Conservation (phyloP, 2,329 filamentous ascomycete species). For the Curvularia sp. region DNA sequence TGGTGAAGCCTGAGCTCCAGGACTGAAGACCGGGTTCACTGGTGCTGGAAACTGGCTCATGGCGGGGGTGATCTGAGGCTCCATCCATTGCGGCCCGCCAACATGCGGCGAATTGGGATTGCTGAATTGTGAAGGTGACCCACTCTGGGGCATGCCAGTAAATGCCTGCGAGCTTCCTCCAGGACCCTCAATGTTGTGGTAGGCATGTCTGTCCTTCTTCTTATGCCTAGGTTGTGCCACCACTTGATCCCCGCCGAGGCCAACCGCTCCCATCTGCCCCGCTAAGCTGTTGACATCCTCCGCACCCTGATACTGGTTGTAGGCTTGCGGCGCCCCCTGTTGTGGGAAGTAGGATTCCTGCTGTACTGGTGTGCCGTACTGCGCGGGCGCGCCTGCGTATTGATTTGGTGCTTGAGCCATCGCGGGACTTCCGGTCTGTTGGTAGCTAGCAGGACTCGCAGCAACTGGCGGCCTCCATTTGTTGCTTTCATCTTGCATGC, state of each 20-base stretch:
- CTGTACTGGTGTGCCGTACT: conserved; percentile 37
- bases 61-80: conserved; percentile 53
- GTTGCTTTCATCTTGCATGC: conserved; percentile 40
- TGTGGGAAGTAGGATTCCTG: conserved; percentile 54
- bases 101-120: conserved; percentile 53
- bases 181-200: conserved; percentile 82
- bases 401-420: conserved; percentile 41
- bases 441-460: conserved; percentile 54
- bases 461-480: conserved; percentile 53
- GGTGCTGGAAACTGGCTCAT: conserved; percentile 68
- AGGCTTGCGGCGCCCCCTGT: conserved; percentile 38
- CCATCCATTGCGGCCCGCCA: conserved; percentile 50
- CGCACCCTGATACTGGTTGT: conserved; percentile 32
- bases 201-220: conserved; percentile 95
- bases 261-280: conserved; percentile 39
- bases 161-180: conserved; percentile 70
- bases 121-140: conserved; percentile 64
- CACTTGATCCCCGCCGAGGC: conserved; percentile 48
- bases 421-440: conserved; percentile 49
- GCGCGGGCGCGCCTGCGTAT: conserved; percentile 39
- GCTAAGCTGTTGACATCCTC: conserved; percentile 45
- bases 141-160: conserved; percentile 69
- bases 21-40: conserved; percentile 61
- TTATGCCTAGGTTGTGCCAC: conserved; percentile 63
- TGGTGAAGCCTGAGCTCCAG: conserved; percentile 44